These are phyloP conservation scores for Penicillium pancosmium DNA, from an alignment of 495 filamentous ascomycete species.

Conservation along the genomic window DNA sequence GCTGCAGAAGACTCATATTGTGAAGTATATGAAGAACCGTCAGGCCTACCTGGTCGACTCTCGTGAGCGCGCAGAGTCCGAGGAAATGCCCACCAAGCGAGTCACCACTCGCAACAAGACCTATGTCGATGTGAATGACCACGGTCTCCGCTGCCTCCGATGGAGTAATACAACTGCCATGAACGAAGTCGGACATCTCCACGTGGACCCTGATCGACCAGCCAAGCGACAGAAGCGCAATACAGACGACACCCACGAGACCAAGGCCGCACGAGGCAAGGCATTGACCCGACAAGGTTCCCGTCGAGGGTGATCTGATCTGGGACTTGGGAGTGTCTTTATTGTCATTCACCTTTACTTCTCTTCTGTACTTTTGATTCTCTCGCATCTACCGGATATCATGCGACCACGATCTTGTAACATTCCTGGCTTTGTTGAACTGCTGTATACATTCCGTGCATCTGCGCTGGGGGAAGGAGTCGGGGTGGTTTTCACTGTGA, in stretches of 20 bases:
- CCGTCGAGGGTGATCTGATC: conserved; percentile 37
- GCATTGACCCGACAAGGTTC: conserved; percentile 50
- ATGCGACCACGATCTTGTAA: conserved; percentile 11
- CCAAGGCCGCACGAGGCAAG: conserved; percentile 53
- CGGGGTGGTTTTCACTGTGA: not conserved
- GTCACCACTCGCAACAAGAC: conserved; percentile 78
- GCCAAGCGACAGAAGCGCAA: conserved; percentile 61
- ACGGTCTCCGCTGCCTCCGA: conserved; percentile 64
- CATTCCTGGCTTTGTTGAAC: conserved; percentile 10
- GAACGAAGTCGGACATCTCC: conserved; percentile 77
- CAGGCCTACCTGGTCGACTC: conserved; percentile 65
- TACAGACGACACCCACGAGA: conserved; percentile 44
- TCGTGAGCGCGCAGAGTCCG: conserved; percentile 56
- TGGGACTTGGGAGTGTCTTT: conserved; percentile 11
- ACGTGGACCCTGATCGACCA: conserved; percentile 74
- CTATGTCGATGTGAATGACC: conserved; percentile 60
- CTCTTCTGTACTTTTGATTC: not conserved
- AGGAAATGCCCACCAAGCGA: conserved; percentile 62
- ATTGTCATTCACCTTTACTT: conserved; percentile 4
- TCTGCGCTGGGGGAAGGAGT: conserved; percentile 22
- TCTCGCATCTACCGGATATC: conserved; percentile 3
- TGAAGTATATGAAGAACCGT: conserved; percentile 76
- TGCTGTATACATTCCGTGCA: conserved; percentile 30
- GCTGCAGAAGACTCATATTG: conserved; percentile 74
- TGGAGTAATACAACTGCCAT: conserved; percentile 84